A percentile compares a stretch with the other conserved stretches of the same genome.
phyloP scores from a whole-genome alignment of 148 eudicot species.

The Mesembryanthemum crystallinum region DNA sequence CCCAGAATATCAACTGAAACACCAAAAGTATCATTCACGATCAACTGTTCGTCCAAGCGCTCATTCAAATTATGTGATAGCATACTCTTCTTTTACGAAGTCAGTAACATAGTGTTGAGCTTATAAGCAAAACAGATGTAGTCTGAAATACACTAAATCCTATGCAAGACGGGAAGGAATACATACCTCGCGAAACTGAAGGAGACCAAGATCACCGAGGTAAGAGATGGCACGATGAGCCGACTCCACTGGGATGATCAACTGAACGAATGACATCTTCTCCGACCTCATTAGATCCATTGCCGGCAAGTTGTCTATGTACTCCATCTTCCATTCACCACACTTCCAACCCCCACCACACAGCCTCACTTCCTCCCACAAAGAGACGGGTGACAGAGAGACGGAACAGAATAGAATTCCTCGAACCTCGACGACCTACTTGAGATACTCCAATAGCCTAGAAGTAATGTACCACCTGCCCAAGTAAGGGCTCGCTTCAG shows the following conservation, averaged over 20 bases:
- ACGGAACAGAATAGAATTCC: background rate
- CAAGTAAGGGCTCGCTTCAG: background rate
- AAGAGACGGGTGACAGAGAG: background rate
- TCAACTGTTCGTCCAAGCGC: background rate
- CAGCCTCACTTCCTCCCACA: background rate
- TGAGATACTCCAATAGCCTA: background rate
- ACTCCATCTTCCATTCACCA: constrained; percentile 70
- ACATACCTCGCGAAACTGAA: constrained; percentile 92
- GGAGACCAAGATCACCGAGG: constrained; percentile 86
- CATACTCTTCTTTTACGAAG: background rate
- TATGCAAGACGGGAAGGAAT: constrained; percentile 1
- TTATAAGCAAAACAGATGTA: background rate
- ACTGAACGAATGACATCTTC: constrained; percentile 85
- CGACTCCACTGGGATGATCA: constrained; percentile 87
- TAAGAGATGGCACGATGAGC: constrained; percentile 94
- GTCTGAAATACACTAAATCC: background rate
- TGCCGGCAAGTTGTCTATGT: constrained; percentile 55
- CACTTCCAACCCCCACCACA: background rate
- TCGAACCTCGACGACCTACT: background rate
- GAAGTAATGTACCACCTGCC: background rate
- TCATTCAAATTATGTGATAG: background rate
- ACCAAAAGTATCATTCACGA: background rate
- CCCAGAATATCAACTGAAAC: background rate
- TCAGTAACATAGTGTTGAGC: background rate
- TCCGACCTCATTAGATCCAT: constrained; percentile 99